These are phyloP conservation scores for Parmales sp. DNA, from an alignment of 108 stramenopile species.

Conservation along the genomic window DNA sequence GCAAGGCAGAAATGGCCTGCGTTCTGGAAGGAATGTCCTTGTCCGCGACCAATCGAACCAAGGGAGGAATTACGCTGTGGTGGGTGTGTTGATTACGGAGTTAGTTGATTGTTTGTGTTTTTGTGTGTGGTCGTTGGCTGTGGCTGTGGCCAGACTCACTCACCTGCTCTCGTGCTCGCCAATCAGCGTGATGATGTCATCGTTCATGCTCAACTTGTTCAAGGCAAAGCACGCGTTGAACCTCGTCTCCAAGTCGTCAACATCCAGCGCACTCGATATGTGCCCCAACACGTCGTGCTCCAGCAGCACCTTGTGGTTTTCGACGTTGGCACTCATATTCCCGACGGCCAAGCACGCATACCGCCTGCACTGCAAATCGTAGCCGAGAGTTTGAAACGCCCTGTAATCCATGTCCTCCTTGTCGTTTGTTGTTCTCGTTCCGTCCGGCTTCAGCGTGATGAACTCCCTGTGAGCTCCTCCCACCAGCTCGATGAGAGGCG, in stretches of 20 bases:
- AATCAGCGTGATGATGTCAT: conserved; percentile 16
- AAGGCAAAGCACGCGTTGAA: conserved; percentile 58
- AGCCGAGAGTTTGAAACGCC: conserved; percentile 19
- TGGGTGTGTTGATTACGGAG: neutral
- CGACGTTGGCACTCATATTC: conserved; percentile 31
- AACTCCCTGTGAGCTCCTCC: conserved; percentile 20
- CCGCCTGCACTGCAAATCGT: conserved; percentile 42
- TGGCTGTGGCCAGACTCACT: no score
- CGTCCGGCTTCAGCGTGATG: conserved; percentile 13
- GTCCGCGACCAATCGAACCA: conserved; percentile 18
- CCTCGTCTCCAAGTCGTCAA: conserved; percentile 40
- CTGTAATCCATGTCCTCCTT: conserved; percentile 11
- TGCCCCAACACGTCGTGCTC: conserved; percentile 18
- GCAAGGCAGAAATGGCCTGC: conserved; percentile 50
- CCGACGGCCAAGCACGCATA: conserved; percentile 66
- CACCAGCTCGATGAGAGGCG: conserved; percentile 26
- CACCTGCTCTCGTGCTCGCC: conserved; percentile 6
- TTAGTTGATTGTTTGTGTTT: no score
- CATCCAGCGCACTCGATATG: conserved; percentile 20
- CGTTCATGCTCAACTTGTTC: conserved; percentile 51
- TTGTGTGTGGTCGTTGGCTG: no score
- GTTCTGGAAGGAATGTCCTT: conserved; percentile 29
- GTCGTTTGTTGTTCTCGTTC: conserved; percentile 14
- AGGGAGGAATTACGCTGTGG: conserved; percentile 19
- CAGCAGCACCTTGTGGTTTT: conserved; percentile 31